Evolutionary conservation across 1,284 basidiomycete species (phyloP).

Genomic region (Butyriboletus regius): DNA sequence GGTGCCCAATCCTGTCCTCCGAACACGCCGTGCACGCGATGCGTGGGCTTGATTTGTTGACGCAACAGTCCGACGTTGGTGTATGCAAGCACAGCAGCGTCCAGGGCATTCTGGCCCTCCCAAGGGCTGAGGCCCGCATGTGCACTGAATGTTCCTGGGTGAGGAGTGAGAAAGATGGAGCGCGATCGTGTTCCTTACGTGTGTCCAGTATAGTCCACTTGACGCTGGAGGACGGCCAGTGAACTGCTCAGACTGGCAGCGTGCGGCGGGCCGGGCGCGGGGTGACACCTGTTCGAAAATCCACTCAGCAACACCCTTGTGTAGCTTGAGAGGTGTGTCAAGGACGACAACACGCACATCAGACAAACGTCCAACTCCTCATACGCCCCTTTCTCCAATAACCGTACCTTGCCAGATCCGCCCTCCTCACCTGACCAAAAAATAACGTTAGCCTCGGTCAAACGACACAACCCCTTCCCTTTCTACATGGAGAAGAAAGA

Average conservation of each 20-base stretch:
- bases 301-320: background rate
- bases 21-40: conserved; percentile 63
- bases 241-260: conserved; percentile 47
- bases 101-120: conserved; percentile 70
- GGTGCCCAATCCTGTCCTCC: conserved; percentile 55
- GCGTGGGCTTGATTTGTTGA: conserved; percentile 60
- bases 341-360: conserved; percentile 41
- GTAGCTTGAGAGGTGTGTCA: background rate
- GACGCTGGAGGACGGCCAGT: conserved; percentile 45
- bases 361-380: conserved; percentile 59
- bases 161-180: background rate
- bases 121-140: conserved; percentile 66
- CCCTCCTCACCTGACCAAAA: conserved; percentile 57
- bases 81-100: conserved; percentile 69
- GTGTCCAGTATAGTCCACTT: conserved; percentile 52
- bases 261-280: conserved; percentile 49
- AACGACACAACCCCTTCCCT: background rate
- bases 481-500: background rate
- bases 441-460: background rate
- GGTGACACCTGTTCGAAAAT: conserved; percentile 46
- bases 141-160: conserved; percentile 36
- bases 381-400: conserved; percentile 61
- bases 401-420: conserved; percentile 58
- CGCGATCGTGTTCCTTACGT: conserved; percentile 38
- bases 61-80: conserved; percentile 62